phyloP scores from a whole-genome alignment of 1,284 basidiomycete genomes.

The Anthracocystis setariae region DNA sequence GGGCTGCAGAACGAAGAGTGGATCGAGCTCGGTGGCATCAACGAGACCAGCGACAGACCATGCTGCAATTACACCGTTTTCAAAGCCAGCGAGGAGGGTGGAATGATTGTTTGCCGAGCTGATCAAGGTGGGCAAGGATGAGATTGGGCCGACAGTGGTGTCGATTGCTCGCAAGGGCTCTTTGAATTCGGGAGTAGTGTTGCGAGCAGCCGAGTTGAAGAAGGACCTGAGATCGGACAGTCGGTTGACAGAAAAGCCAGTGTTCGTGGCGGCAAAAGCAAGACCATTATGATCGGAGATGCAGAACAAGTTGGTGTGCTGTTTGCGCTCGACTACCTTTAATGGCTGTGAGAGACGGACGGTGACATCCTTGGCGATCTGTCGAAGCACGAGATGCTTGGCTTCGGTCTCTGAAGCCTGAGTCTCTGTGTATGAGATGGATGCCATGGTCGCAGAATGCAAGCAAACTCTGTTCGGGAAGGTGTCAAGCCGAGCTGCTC shows the following conservation, averaged over 20 bases:
- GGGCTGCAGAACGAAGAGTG: slow-evolving; percentile 40
- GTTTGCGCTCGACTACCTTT: slow-evolving; percentile 34
- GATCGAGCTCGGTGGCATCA: slow-evolving; percentile 30
- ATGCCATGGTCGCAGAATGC: slow-evolving; percentile 1
- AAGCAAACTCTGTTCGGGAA: too few species aligned
- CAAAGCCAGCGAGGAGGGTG: slow-evolving; percentile 42
- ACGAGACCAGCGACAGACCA: slow-evolving; percentile 41
- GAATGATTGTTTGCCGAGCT: slow-evolving; percentile 39
- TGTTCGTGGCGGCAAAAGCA: slow-evolving; percentile 68
- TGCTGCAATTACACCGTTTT: slow-evolving; percentile 51
- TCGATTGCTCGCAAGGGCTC: slow-evolving; percentile 28
- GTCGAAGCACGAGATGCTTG: slow-evolving; percentile 63
- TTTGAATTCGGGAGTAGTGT: slow-evolving; percentile 32
- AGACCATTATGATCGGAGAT: slow-evolving; percentile 68
- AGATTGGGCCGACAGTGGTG: slow-evolving; percentile 24
- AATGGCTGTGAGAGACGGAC: slow-evolving; percentile 62
- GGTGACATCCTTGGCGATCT: slow-evolving; percentile 60
- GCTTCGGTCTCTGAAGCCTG: slow-evolving; percentile 69
- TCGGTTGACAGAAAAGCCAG: slow-evolving; percentile 63
- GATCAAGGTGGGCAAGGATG: slow-evolving; percentile 46
- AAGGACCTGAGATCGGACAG: slow-evolving; percentile 53
- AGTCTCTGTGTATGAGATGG: slow-evolving; percentile 23
- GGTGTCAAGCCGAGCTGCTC: neutral
- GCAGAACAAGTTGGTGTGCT: slow-evolving; percentile 66
- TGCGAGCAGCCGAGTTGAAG: slow-evolving; percentile 44